A percentile compares a stretch with the other conserved stretches of the same genome.
These are phyloP conservation scores for Plasmopara viticola DNA, from an alignment of 352 stramenopile species.

Conservation along the genomic window DNA sequence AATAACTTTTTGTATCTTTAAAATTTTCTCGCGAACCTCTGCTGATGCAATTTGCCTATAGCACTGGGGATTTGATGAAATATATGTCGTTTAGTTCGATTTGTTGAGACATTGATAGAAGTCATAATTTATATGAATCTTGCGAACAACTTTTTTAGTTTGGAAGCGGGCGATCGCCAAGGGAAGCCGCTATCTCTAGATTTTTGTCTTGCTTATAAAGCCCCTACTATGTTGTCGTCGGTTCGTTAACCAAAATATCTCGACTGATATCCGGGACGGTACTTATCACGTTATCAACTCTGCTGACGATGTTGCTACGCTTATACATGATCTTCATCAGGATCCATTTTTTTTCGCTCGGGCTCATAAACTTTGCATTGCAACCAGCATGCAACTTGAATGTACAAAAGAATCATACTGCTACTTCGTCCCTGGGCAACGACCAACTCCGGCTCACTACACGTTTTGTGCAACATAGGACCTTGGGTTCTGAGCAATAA, in stretches of 20 bases:
- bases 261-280: not conserved
- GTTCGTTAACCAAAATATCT: not conserved
- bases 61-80: not conserved
- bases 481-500: no score
- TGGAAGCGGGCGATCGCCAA: not conserved
- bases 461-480: no score
- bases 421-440: not conserved
- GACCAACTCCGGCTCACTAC: no score
- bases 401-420: not conserved
- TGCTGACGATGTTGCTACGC: not conserved
- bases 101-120: not conserved
- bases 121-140: not conserved
- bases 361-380: not conserved
- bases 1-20: not conserved
- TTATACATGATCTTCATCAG: not conserved
- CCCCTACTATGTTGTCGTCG: not conserved
- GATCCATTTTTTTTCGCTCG: not conserved
- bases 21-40: not conserved
- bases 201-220: not conserved
- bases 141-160: not conserved
- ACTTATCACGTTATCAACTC: not conserved
- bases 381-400: not conserved
- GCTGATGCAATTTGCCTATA: slow-evolving; percentile 2
- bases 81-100: not conserved
- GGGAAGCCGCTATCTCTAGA: not conserved